phyloP scores from a whole-genome alignment of 1,284 basidiomycete genomes.

The Wolfiporia cocos region DNA sequence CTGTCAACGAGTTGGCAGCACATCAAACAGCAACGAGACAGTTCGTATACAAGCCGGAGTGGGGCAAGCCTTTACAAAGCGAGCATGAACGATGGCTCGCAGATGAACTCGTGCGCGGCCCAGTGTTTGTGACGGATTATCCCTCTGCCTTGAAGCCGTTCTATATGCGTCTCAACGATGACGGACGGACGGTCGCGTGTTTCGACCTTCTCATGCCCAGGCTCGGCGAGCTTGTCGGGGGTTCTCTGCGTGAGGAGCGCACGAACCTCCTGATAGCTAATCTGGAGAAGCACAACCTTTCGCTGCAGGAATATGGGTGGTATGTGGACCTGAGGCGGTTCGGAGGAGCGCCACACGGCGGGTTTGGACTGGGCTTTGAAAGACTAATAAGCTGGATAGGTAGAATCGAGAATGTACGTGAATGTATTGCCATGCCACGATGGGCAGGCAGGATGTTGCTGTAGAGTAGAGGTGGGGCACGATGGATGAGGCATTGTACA shows the following conservation, averaged over 20 bases:
- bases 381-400: constrained; percentile 80
- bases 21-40: constrained; percentile 24
- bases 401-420: constrained; percentile 80
- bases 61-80: constrained; percentile 73
- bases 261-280: constrained; percentile 45
- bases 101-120: constrained; percentile 56
- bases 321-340: constrained; percentile 77
- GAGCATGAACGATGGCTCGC: constrained; percentile 95
- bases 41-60: constrained; percentile 59
- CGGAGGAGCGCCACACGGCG: constrained; percentile 86
- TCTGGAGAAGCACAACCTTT: constrained; percentile 46
- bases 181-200: constrained; percentile 74
- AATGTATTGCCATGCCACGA: constrained; percentile 86
- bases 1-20: constrained; percentile 53
- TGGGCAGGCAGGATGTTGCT: constrained; percentile 79
- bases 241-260: constrained; percentile 87
- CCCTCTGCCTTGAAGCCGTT: constrained; percentile 85
- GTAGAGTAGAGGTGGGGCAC: no score
- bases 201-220: constrained; percentile 91
- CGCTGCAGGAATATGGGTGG: constrained; percentile 68
- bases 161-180: constrained; percentile 81
- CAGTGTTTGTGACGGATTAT: constrained; percentile 92
- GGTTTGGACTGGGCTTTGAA: constrained; percentile 93
- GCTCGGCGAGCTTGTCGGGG: constrained; percentile 89
- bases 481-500: background rate